Evolutionary conservation across 495 filamentous ascomycete genomes (phyloP).

Genomic region (Pseudotulostoma volvatum): DNA sequence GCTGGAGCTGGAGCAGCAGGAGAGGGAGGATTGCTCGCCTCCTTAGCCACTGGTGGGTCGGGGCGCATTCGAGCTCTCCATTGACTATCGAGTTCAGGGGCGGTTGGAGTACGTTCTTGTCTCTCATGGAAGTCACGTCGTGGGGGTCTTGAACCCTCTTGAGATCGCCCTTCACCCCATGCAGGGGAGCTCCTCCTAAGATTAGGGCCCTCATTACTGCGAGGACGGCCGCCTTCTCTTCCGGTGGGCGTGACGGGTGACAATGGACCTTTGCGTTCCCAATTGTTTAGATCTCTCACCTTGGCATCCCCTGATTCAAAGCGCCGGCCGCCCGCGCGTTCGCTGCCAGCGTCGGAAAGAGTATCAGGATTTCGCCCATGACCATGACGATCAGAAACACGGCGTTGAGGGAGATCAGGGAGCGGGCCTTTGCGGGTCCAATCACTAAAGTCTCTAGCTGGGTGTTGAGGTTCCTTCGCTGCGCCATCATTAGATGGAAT

Average conservation of each 20-base stretch:
- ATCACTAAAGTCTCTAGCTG: constrained; percentile 48
- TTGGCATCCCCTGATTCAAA: constrained; percentile 61
- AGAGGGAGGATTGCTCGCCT: constrained; percentile 50
- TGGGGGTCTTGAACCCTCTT: constrained; percentile 70
- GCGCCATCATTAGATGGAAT: constrained; percentile 15
- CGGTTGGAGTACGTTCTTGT: constrained; percentile 51
- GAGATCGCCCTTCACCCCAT: constrained; percentile 71
- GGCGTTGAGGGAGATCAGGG: constrained; percentile 44
- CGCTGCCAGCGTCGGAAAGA: constrained; percentile 34
- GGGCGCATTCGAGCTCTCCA: constrained; percentile 77
- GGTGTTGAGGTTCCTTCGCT: constrained; percentile 60
- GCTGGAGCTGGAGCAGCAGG: constrained; percentile 39
- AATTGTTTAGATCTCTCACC: constrained; percentile 73
- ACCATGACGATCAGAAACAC: constrained; percentile 30
- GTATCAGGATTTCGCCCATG: constrained; percentile 36
- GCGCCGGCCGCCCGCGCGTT: constrained; percentile 34
- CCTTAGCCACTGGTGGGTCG: constrained; percentile 45
- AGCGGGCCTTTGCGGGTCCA: constrained; percentile 88
- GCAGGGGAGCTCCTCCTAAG: constrained; percentile 56
- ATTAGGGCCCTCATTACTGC: constrained; percentile 44
- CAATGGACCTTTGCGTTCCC: constrained; percentile 89
- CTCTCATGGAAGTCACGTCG: constrained; percentile 64
- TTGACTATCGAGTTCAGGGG: constrained; percentile 71
- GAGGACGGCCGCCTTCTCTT: constrained; percentile 53
- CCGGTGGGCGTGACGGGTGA: constrained; percentile 48